Percentiles rank a stretch among this genome's conserved stretches.
phyloP scores from a whole-genome alignment of 1,139 yeast genomes.

The Kazachstania sp. region DNA sequence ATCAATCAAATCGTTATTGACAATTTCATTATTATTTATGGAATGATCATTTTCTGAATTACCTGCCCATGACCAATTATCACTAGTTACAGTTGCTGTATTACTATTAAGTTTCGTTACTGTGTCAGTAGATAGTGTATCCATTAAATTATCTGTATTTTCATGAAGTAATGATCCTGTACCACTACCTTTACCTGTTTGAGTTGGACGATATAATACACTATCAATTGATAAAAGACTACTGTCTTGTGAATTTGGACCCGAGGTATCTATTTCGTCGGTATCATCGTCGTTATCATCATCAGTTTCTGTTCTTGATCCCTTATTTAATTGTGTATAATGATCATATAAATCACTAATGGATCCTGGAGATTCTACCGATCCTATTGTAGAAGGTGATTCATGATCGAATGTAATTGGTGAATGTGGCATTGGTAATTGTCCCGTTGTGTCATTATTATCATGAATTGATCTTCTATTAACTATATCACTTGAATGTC shows the following conservation, averaged over 20 bases:
- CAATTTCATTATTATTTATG: neutral
- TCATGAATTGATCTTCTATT: neutral
- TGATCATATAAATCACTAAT: slow-evolving; percentile 22
- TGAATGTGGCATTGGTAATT: neutral
- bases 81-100: neutral
- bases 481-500: neutral
- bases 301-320: slow-evolving; percentile 13
- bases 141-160: neutral
- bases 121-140: neutral
- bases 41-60: neutral
- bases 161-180: slow-evolving; percentile 1
- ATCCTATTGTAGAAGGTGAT: neutral
- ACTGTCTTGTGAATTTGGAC: slow-evolving; percentile 8
- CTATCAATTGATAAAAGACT: slow-evolving; percentile 12
- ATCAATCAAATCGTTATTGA: slow-evolving; percentile 1
- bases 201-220: slow-evolving; percentile 7
- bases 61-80: slow-evolving; percentile 9
- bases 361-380: slow-evolving; percentile 10
- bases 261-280: slow-evolving; percentile 1
- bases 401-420: neutral
- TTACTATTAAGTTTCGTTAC: neutral
- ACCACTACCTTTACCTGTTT: neutral
- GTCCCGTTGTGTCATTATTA: neutral
- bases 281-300: slow-evolving; percentile 4
- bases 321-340: slow-evolving; percentile 19